Conservation (phyloP, 257 asterid species). For the Paulownia fortunei region DNA sequence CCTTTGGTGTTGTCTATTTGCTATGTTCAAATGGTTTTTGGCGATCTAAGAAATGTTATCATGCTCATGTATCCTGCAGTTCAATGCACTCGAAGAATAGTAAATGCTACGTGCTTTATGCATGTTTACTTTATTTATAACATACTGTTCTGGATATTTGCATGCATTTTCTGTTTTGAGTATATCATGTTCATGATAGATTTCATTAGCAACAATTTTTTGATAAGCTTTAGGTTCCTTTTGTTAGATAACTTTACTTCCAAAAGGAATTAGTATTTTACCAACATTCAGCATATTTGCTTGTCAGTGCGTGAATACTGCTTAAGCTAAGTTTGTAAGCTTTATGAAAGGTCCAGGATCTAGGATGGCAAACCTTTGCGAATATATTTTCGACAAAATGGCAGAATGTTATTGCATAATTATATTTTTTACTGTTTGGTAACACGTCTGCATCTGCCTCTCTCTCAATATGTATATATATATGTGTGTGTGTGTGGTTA, state of each 20-base stretch:
- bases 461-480: too few species aligned
- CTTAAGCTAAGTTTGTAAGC: neutral
- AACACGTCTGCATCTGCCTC: too few species aligned
- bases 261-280: too few species aligned
- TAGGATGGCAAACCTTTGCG: neutral
- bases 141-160: too few species aligned
- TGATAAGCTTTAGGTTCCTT: neutral
- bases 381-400: neutral
- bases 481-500: neutral
- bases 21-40: constrained; percentile 1
- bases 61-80: constrained; percentile 1
- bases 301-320: neutral
- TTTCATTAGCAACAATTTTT: neutral
- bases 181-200: too few species aligned
- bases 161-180: neutral
- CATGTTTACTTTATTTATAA: neutral
- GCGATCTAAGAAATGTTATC: neutral
- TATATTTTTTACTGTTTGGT: neutral
- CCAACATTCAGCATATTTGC: neutral
- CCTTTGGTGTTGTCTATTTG: neutral
- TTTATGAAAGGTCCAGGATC: neutral
- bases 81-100: too few species aligned
- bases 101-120: neutral
- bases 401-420: neutral
- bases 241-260: too few species aligned